These are phyloP conservation scores for Dactylorhiza incarnata DNA, from an alignment of 106 monocot species.

Conservation along the genomic window DNA sequence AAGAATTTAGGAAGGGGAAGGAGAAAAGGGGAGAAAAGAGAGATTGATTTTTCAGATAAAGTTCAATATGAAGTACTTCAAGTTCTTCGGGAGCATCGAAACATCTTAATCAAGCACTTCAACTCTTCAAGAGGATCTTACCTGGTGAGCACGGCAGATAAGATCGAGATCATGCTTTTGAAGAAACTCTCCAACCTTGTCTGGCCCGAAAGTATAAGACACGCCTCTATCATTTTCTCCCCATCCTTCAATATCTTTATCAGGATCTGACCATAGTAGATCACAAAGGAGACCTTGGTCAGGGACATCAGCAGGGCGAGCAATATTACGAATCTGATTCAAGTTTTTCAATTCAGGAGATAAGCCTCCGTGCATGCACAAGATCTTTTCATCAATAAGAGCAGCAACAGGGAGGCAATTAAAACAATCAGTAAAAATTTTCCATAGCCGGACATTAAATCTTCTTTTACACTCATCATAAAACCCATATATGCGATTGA, in stretches of 20 bases:
- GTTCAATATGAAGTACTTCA: background rate
- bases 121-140: background rate
- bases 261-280: slow-evolving; percentile 12
- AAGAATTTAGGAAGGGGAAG: background rate
- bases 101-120: background rate
- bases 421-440: slow-evolving; percentile 13
- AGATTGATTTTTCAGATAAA: background rate
- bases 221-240: slow-evolving; percentile 14
- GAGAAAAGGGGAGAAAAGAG: background rate
- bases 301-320: slow-evolving; percentile 12
- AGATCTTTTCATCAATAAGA: slow-evolving; percentile 7
- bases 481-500: slow-evolving; percentile 12
- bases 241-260: slow-evolving; percentile 15
- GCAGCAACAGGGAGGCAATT: slow-evolving; percentile 12
- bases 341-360: slow-evolving; percentile 7
- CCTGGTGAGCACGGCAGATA: slow-evolving; percentile 12
- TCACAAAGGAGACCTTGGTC: slow-evolving; percentile 10
- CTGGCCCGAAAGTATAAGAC: slow-evolving; percentile 8
- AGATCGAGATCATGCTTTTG: slow-evolving; percentile 13
- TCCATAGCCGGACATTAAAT: slow-evolving; percentile 10
- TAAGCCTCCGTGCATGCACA: slow-evolving; percentile 10
- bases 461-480: slow-evolving; percentile 12
- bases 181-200: slow-evolving; percentile 12
- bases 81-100: background rate
- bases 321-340: slow-evolving; percentile 9